phyloP scores from a whole-genome alignment of 352 stramenopile genomes.

The Globisporangium nodosum region DNA sequence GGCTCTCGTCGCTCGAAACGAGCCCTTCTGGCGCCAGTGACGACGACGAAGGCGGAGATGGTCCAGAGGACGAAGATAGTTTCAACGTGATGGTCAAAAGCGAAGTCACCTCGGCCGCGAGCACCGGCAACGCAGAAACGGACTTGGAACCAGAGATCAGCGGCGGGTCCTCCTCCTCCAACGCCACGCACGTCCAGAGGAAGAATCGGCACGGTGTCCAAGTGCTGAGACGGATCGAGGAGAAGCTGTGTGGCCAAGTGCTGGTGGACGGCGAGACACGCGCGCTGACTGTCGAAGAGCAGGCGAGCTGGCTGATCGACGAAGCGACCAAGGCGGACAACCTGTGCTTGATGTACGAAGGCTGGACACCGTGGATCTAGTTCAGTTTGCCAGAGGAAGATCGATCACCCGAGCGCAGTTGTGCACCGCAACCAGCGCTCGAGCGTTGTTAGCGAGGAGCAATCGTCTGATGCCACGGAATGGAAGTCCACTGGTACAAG shows the following conservation, averaged over 20 bases:
- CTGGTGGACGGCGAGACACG: conserved; percentile 23
- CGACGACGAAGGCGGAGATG: conserved; percentile 7
- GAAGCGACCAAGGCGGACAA: conserved; percentile 79
- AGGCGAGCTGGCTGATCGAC: conserved; percentile 76
- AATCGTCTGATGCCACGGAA: too few relatives aligned
- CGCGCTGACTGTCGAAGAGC: conserved; percentile 58
- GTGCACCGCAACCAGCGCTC: too few relatives aligned
- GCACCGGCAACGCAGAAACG: conserved; percentile 1
- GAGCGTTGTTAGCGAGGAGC: too few relatives aligned
- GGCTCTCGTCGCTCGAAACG: conserved; percentile 25
- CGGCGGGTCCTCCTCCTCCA: neutral
- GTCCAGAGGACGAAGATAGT: conserved; percentile 4
- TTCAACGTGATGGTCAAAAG: conserved; percentile 12
- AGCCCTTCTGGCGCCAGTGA: conserved; percentile 5
- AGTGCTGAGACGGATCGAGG: conserved; percentile 65
- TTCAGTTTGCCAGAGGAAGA: neutral
- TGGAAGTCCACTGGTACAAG: neutral
- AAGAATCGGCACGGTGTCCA: conserved; percentile 56
- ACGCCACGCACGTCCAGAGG: conserved; percentile 10
- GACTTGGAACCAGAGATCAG: conserved; percentile 2
- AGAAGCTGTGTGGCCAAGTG: conserved; percentile 63
- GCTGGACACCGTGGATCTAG: conserved; percentile 87
- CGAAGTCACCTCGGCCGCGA: conserved; percentile 4
- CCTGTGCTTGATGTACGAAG: conserved; percentile 86
- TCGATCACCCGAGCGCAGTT: neutral